Evolutionary conservation across 73 alveolate species (phyloP).

Genomic region (Tetrahymena elliotti): DNA sequence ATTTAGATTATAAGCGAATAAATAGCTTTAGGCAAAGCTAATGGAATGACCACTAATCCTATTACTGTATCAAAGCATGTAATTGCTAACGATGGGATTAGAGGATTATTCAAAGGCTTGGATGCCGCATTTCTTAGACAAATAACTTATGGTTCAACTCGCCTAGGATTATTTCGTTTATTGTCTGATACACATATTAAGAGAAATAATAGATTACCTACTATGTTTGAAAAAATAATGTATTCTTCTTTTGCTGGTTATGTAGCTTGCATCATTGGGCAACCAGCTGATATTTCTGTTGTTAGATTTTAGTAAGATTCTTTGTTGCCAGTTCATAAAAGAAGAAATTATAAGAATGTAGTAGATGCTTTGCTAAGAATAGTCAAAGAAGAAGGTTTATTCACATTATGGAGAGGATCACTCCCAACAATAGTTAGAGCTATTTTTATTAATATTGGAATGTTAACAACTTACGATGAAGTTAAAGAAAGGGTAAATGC

Average conservation of each 20-base stretch:
- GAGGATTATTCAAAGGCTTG: conserved; percentile 58
- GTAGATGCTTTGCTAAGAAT: conserved; percentile 66
- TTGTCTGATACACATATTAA: neutral
- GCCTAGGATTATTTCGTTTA: conserved; percentile 53
- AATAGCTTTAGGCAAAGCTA: conserved; percentile 14
- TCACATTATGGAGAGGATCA: conserved; percentile 72
- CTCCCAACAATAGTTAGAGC: conserved; percentile 83
- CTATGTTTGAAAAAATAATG: conserved; percentile 41
- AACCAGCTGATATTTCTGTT: conserved; percentile 74
- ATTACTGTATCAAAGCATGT: conserved; percentile 55
- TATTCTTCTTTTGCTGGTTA: conserved; percentile 70
- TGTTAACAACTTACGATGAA: conserved; percentile 81
- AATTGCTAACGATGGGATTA: conserved; percentile 48
- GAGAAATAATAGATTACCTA: conserved; percentile 21
- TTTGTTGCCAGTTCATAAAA: conserved; percentile 55
- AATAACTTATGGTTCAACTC: conserved; percentile 65
- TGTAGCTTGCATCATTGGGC: conserved; percentile 72
- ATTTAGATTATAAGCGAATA: conserved; percentile 63
- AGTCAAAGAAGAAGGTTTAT: conserved; percentile 74
- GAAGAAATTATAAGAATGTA: conserved; percentile 72
- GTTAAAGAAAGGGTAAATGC: conserved; percentile 56
- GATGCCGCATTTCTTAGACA: conserved; percentile 68
- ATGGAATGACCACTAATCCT: conserved; percentile 39
- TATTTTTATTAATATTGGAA: conserved; percentile 59
- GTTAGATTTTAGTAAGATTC: conserved; percentile 73